Conservation (phyloP, 2,329 filamentous ascomycete species). For the Fusarium austroafricanum region DNA sequence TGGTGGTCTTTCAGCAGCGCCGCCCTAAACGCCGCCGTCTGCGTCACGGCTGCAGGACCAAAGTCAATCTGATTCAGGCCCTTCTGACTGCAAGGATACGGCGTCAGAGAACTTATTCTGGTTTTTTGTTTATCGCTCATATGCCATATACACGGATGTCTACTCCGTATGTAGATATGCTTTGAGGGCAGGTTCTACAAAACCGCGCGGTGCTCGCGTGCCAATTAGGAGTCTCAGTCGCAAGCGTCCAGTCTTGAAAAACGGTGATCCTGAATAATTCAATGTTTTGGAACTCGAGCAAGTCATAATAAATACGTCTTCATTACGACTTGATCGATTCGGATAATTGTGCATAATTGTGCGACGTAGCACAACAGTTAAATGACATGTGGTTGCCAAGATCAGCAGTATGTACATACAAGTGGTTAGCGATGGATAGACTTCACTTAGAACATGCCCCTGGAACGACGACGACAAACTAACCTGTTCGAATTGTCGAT, state of each 20-base stretch:
- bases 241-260: conserved; percentile 3
- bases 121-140: conserved; percentile 1
- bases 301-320: neutral
- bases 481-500: conserved; percentile 36
- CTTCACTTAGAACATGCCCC: conserved; percentile 20
- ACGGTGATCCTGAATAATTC: neutral
- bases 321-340: conserved; percentile 2
- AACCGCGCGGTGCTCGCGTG: conserved; percentile 39
- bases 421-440: conserved; percentile 14
- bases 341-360: conserved; percentile 14
- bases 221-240: neutral
- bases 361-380: conserved; percentile 15
- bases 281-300: neutral
- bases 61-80: conserved; percentile 22
- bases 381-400: conserved; percentile 28
- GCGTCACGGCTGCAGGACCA: conserved; percentile 30
- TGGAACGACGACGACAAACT: conserved; percentile 28
- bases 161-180: neutral
- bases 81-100: conserved; percentile 20
- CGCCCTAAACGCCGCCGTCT: conserved; percentile 30
- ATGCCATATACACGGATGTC: neutral
- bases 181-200: conserved; percentile 2
- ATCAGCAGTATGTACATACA: conserved; percentile 12
- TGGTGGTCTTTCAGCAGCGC: conserved; percentile 24
- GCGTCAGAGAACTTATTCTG: conserved; percentile 5